Percentiles rank a stretch among this genome's conserved stretches.
phyloP scores from a whole-genome alignment of 441 rosid genomes.

The Raphanus hybrid region DNA sequence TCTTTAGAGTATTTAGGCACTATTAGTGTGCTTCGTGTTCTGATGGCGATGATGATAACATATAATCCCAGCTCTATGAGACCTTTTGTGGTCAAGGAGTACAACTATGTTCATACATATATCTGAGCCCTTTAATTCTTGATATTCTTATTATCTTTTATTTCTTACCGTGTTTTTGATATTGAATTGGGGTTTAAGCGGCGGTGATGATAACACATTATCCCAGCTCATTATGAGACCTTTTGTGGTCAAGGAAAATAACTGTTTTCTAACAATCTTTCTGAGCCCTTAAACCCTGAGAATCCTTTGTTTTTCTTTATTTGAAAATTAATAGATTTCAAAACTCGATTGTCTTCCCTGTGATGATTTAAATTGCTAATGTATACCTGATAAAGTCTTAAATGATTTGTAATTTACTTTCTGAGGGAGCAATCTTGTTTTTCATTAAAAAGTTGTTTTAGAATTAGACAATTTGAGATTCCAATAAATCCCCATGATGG shows the following conservation, averaged over 20 bases:
- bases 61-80: slow-evolving; percentile 48
- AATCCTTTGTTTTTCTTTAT: background rate
- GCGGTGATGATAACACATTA: slow-evolving; percentile 56
- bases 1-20: background rate
- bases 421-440: background rate
- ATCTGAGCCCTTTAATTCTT: slow-evolving; percentile 28
- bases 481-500: background rate
- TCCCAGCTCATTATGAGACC: slow-evolving; percentile 89
- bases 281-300: too few relatives aligned
- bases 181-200: background rate
- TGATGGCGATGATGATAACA: slow-evolving; percentile 39
- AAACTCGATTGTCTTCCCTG: background rate
- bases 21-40: background rate
- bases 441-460: background rate
- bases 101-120: slow-evolving; percentile 41
- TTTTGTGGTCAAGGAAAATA: slow-evolving; percentile 53
- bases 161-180: background rate
- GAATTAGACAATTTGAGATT: background rate
- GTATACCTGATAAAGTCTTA: slow-evolving; percentile 1
- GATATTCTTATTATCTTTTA: background rate
- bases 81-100: slow-evolving; percentile 44
- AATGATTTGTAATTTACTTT: background rate
- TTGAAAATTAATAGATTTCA: background rate
- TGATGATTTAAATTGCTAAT: background rate
- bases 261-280: slow-evolving; percentile 34